phyloP scores from a whole-genome alignment of 116 monocot species.

The Papilionanthe hybrid region DNA sequence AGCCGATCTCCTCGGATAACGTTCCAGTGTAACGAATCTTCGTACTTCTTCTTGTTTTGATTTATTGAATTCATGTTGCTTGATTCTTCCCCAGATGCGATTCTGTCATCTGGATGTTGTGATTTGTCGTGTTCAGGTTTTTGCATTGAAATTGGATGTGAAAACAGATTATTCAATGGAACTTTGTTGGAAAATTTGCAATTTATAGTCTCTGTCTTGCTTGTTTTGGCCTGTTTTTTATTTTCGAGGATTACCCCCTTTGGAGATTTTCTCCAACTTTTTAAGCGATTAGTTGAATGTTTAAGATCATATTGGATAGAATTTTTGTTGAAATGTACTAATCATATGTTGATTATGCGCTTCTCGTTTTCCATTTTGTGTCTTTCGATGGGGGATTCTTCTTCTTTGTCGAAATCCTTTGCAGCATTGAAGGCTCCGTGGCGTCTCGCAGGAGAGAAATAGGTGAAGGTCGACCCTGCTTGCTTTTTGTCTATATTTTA shows the following conservation, averaged over 20 bases:
- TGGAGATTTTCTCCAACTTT: no score
- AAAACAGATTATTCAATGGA: neutral
- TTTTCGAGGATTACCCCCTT: no score
- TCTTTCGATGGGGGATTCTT: neutral
- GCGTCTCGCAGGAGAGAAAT: neutral
- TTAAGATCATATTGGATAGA: no score
- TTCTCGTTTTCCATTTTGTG: neutral
- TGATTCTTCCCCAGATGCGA: neutral
- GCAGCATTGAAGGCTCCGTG: neutral
- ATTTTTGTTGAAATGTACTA: no score
- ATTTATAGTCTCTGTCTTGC: neutral
- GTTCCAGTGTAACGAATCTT: neutral
- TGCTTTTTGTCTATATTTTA: neutral
- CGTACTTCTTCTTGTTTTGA: neutral
- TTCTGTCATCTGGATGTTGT: neutral
- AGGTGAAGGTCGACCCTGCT: neutral
- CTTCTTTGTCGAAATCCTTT: neutral
- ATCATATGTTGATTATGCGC: no score
- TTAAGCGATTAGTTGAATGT: no score
- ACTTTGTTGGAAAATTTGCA: neutral
- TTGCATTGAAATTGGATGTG: neutral
- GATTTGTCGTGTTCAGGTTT: neutral
- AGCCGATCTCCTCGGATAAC: neutral
- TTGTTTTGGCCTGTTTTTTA: neutral
- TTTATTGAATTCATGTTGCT: conserved; percentile 1